A percentile compares a stretch with the other conserved stretches of the same genome.
Conservation (phyloP, 352 stramenopile species). For the Pythium insidiosum region DNA sequence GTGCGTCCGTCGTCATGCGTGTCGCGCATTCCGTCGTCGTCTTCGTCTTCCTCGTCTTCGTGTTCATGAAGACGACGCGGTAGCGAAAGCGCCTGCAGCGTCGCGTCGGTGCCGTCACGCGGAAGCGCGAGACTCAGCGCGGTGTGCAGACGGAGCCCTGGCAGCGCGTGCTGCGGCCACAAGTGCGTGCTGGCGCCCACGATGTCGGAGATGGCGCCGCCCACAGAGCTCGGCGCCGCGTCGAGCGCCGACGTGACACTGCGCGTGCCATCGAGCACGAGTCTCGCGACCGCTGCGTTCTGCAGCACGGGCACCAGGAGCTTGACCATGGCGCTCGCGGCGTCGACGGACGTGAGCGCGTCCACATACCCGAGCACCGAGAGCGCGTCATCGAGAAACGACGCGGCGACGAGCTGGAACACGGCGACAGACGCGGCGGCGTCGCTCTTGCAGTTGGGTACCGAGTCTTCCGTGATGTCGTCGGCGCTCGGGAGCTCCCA, state of each 20-base stretch:
- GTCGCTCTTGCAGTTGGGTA: conserved; percentile 5
- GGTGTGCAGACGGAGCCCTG: conserved; percentile 38
- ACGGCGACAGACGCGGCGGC: too few species aligned
- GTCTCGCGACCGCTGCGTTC: conserved; percentile 26
- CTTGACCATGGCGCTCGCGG: conserved; percentile 52
- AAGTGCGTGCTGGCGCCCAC: conserved; percentile 7
- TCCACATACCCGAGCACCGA: conserved; percentile 45
- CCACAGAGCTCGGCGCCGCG: not conserved
- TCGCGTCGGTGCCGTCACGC: not conserved
- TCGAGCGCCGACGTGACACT: not conserved
- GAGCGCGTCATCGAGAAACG: conserved; percentile 53
- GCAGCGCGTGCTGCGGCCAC: conserved; percentile 32
- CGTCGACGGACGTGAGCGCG: conserved; percentile 22
- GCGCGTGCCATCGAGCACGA: conserved; percentile 5
- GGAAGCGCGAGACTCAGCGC: conserved; percentile 23
- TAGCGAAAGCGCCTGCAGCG: conserved; percentile 29
- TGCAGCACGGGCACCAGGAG: conserved; percentile 43
- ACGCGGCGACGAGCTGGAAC: conserved; percentile 43
- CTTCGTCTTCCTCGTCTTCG: conserved; percentile 16
- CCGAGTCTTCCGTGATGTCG: not conserved
- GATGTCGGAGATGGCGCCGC: conserved; percentile 7
- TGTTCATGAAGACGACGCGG: not conserved
- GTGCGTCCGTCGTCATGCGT: not conserved
- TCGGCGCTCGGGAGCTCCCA: not conserved
- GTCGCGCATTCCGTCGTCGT: conserved; percentile 23